These are phyloP conservation scores for Fraxinus greggii DNA, from an alignment of 305 asterid genomes.

Conservation along the genomic window DNA sequence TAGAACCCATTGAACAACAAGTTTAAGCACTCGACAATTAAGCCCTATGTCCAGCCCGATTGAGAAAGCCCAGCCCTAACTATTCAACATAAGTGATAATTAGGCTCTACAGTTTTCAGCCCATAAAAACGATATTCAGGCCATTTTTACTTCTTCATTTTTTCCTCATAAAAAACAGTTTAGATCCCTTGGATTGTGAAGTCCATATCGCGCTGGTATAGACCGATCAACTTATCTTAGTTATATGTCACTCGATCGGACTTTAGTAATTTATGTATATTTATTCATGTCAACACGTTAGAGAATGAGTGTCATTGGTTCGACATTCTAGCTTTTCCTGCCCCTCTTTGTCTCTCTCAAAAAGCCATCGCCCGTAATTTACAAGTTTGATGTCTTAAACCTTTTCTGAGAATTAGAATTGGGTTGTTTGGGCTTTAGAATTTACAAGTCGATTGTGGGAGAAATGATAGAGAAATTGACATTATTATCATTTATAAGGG, in stretches of 20 bases:
- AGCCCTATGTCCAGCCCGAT: neutral
- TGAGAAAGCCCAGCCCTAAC: neutral
- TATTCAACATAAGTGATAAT: neutral
- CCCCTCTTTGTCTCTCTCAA: neutral
- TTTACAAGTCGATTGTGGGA: neutral
- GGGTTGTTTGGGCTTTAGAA: neutral
- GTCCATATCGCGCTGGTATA: neutral
- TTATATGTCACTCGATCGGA: neutral
- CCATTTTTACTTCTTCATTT: too few relatives aligned
- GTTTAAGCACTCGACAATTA: neutral
- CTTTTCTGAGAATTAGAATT: neutral
- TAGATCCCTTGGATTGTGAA: neutral
- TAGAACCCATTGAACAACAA: neutral
- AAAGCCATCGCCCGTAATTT: neutral
- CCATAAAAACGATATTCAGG: neutral
- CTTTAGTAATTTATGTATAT: neutral
- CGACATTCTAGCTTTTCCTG: neutral
- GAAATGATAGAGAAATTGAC: neutral
- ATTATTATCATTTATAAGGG: neutral
- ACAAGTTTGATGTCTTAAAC: neutral
- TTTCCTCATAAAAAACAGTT: too few relatives aligned
- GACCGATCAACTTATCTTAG: neutral
- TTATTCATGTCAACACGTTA: neutral
- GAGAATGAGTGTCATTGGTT: neutral
- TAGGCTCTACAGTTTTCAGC: neutral